phyloP scores from a whole-genome alignment of 2,329 filamentous ascomycete genomes.

The Fragosphaeria purpurea region DNA sequence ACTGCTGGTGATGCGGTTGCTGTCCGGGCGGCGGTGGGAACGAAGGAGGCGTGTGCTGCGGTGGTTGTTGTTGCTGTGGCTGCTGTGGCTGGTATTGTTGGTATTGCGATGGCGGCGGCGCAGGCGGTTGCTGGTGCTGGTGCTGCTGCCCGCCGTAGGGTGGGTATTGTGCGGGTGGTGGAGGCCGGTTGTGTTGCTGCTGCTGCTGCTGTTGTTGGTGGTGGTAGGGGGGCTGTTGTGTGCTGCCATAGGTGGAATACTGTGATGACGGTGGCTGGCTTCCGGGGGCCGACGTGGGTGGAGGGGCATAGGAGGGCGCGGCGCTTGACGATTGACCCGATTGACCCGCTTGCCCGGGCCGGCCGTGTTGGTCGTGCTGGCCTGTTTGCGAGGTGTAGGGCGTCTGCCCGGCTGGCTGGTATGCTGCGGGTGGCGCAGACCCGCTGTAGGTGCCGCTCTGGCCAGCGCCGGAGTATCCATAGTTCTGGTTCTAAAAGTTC shows the following conservation, averaged over 20 bases:
- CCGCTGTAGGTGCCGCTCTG: slow-evolving; percentile 50
- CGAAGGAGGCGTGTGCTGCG: slow-evolving; percentile 1
- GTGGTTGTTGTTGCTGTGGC: not conserved
- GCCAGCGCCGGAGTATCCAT: slow-evolving; percentile 51
- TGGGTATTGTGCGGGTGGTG: not conserved
- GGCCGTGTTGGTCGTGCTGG: slow-evolving; percentile 1
- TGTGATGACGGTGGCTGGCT: not conserved
- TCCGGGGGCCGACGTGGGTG: not conserved
- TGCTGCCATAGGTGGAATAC: too few relatives aligned
- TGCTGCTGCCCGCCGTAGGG: slow-evolving; percentile 5
- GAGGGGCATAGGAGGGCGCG: slow-evolving; percentile 1
- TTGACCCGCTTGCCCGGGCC: not conserved
- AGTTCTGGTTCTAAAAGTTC: slow-evolving; percentile 39
- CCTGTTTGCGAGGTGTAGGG: slow-evolving; percentile 12
- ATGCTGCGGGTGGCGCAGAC: slow-evolving; percentile 51
- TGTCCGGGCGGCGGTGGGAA: not conserved
- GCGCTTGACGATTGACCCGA: not conserved
- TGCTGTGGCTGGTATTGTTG: not conserved
- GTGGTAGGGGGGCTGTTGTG: too few relatives aligned
- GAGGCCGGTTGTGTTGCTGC: not conserved
- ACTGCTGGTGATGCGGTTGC: not conserved
- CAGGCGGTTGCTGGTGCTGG: not conserved
- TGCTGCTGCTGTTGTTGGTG: not conserved
- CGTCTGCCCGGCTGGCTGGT: slow-evolving; percentile 32
- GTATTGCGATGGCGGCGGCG: not conserved